Evolutionary conservation across 805 yeast species (phyloP).

Genomic region (Torulaspora microellipsoides): DNA sequence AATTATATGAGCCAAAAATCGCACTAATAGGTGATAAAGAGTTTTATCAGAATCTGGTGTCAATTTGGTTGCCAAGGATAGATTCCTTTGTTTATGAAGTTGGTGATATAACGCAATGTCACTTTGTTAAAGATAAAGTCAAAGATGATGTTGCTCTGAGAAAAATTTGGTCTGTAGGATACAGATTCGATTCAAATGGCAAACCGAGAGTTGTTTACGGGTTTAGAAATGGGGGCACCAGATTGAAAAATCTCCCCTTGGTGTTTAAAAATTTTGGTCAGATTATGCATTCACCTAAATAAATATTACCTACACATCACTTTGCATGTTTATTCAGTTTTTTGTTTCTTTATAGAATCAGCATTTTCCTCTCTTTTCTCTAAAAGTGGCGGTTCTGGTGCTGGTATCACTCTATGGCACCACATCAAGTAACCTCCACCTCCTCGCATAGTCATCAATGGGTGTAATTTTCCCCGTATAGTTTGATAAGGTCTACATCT

Average conservation of each 20-base stretch:
- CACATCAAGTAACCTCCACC: slow-evolving; percentile 85
- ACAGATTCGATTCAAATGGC: slow-evolving; percentile 46
- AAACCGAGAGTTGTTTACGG: slow-evolving; percentile 61
- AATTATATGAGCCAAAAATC: slow-evolving; percentile 62
- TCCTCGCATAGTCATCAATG: slow-evolving; percentile 87
- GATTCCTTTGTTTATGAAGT: slow-evolving; percentile 71
- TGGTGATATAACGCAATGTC: slow-evolving; percentile 58
- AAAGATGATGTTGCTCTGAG: slow-evolving; percentile 13
- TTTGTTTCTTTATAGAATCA: slow-evolving; percentile 5
- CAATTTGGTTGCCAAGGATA: slow-evolving; percentile 39
- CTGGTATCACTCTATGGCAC: slow-evolving; percentile 76
- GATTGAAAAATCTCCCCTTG: no score
- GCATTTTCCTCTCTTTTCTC: slow-evolving; percentile 2
- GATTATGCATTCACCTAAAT: not conserved
- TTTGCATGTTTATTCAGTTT: not conserved
- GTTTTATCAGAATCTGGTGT: slow-evolving; percentile 57
- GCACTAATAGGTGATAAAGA: slow-evolving; percentile 80
- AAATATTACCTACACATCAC: not conserved
- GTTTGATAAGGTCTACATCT: slow-evolving; percentile 87
- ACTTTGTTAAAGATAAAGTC: slow-evolving; percentile 32
- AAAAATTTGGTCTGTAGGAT: slow-evolving; percentile 47
- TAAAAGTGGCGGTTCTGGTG: slow-evolving; percentile 17
- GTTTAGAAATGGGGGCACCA: slow-evolving; percentile 37
- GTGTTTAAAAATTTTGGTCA: not conserved
- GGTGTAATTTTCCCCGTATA: slow-evolving; percentile 90